These are phyloP conservation scores for Monosporascus sp. DNA, from an alignment of 2,329 filamentous ascomycete genomes.

Conservation along the genomic window DNA sequence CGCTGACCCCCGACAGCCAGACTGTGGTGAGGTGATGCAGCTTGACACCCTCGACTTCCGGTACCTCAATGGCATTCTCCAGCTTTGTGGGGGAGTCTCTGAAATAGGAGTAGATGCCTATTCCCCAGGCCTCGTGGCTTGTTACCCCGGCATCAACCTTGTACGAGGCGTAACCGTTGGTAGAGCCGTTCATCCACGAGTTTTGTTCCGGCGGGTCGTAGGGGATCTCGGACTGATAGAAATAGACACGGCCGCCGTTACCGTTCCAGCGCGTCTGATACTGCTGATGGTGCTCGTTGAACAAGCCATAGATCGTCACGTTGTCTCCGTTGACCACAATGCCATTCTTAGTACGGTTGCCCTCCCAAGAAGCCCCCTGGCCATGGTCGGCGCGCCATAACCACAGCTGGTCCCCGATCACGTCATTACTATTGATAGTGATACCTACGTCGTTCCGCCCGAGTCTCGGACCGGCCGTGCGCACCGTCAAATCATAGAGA, in stretches of 20 bases:
- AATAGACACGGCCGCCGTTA: constrained; percentile 24
- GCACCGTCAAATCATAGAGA: constrained; percentile 27
- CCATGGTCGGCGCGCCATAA: constrained; percentile 29
- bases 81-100: constrained; percentile 26
- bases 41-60: constrained; percentile 17
- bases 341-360: constrained; percentile 25
- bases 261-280: constrained; percentile 29
- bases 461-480: constrained; percentile 20
- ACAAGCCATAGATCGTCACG: constrained; percentile 26
- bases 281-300: constrained; percentile 28
- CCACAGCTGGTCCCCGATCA: constrained; percentile 27
- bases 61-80: constrained; percentile 27
- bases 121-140: constrained; percentile 26
- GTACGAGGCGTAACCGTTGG: constrained; percentile 28
- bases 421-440: constrained; percentile 24
- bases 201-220: constrained; percentile 26
- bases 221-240: constrained; percentile 30
- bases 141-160: constrained; percentile 24
- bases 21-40: constrained; percentile 27
- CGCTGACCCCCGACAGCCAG: constrained; percentile 23
- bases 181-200: constrained; percentile 20
- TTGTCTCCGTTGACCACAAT: constrained; percentile 25
- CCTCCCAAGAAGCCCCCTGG: constrained; percentile 21
- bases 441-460: constrained; percentile 24
- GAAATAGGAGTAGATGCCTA: constrained; percentile 29